Conservation (phyloP, 495 filamentous ascomycete genomes). For the Penicillium samsonianum region DNA sequence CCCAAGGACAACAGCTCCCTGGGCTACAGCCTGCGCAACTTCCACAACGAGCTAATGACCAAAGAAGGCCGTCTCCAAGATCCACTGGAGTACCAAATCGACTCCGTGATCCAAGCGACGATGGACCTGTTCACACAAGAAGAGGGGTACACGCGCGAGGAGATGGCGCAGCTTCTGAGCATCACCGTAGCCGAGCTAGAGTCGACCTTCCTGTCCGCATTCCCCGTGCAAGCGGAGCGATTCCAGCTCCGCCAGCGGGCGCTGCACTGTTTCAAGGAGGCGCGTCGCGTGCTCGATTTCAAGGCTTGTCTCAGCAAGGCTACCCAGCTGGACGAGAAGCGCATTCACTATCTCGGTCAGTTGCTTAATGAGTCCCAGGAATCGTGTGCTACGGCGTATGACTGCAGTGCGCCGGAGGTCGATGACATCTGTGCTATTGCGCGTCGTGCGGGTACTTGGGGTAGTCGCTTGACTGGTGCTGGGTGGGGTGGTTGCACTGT, state of each 20-base stretch:
- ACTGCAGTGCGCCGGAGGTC: constrained; percentile 87
- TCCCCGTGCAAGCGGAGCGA: constrained; percentile 83
- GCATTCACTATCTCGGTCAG: constrained; percentile 72
- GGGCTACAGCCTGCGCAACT: constrained; percentile 78
- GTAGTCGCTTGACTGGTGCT: constrained; percentile 86
- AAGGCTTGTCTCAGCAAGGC: constrained; percentile 63
- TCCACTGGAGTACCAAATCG: constrained; percentile 64
- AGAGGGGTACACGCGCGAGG: constrained; percentile 83
- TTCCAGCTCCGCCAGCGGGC: constrained; percentile 88
- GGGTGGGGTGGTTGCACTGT: constrained; percentile 98
- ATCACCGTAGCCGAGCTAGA: constrained; percentile 71
- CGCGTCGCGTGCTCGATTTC: constrained; percentile 82
- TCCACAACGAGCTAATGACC: constrained; percentile 79
- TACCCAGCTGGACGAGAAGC: constrained; percentile 54
- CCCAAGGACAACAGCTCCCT: constrained; percentile 81
- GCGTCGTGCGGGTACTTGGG: constrained; percentile 73
- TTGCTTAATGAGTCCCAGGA: constrained; percentile 87
- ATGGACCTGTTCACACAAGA: constrained; percentile 66
- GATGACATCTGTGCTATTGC: constrained; percentile 85
- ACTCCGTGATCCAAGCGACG: constrained; percentile 64
- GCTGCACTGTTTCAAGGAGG: constrained; percentile 87
- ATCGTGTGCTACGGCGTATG: constrained; percentile 80
- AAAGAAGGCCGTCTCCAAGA: constrained; percentile 57
- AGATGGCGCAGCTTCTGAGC: constrained; percentile 73
- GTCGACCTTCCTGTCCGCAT: constrained; percentile 72